Evolutionary conservation across 768 basidiomycete species (phyloP).

Genomic region (Rhizopogon vinicolor): DNA sequence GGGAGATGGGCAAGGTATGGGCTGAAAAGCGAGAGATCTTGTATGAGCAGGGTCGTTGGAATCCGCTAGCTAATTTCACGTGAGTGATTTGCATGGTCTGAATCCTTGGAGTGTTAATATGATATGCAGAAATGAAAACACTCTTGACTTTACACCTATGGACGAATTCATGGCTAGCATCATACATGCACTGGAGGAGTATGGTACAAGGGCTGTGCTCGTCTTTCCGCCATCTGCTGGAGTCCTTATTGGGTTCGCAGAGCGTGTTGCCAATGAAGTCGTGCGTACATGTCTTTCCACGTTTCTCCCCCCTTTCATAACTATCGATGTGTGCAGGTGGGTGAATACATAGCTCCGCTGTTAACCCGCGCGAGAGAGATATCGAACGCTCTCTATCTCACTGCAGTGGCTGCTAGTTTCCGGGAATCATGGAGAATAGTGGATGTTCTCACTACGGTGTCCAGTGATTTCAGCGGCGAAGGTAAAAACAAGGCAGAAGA

Average conservation of each 20-base stretch:
- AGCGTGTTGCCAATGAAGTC: slow-evolving; percentile 81
- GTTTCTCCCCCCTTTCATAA: slow-evolving; percentile 1
- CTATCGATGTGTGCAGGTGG: slow-evolving; percentile 48
- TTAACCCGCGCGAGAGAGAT: slow-evolving; percentile 75
- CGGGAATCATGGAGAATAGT: slow-evolving; percentile 85
- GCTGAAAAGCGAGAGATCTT: slow-evolving; percentile 94
- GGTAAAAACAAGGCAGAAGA: slow-evolving; percentile 53
- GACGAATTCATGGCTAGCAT: slow-evolving; percentile 80
- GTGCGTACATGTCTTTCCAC: slow-evolving; percentile 35
- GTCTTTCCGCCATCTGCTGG: slow-evolving; percentile 82
- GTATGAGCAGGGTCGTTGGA: slow-evolving; percentile 79
- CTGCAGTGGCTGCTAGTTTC: slow-evolving; percentile 87
- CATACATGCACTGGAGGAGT: slow-evolving; percentile 57
- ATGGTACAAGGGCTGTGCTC: slow-evolving; percentile 76
- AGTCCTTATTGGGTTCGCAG: slow-evolving; percentile 79
- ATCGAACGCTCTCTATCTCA: slow-evolving; percentile 66
- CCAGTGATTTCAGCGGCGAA: slow-evolving; percentile 12
- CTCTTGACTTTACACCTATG: slow-evolving; percentile 90
- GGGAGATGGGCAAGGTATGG: slow-evolving; percentile 96
- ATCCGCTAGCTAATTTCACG: slow-evolving; percentile 80
- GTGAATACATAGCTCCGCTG: slow-evolving; percentile 80
- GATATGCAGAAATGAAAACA: slow-evolving; percentile 40
- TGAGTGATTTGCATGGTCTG: slow-evolving; percentile 28
- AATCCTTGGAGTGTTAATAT: neutral
- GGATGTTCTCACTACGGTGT: slow-evolving; percentile 64